Conservation (phyloP, 2,329 filamentous ascomycete genomes). For the Colletotrichum karsti region DNA sequence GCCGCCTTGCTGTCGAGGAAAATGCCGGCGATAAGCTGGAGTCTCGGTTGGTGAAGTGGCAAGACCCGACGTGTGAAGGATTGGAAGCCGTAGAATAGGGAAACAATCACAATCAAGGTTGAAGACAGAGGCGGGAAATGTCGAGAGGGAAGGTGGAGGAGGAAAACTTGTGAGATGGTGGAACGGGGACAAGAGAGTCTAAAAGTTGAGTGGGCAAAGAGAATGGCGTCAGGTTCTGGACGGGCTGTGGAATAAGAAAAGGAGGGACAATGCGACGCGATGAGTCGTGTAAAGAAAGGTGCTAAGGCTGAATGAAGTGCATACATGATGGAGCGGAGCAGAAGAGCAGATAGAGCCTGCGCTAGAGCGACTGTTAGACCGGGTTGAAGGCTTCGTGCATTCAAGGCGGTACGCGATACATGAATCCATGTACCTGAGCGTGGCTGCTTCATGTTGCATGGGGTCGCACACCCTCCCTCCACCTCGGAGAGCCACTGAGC, state of each 20-base stretch:
- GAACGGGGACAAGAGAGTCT: constrained; percentile 15
- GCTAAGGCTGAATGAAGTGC: constrained; percentile 25
- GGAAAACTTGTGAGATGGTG: neutral
- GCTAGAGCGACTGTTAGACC: constrained; percentile 19
- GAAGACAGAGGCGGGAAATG: neutral
- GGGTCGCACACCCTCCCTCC: neutral
- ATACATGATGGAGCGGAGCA: constrained; percentile 9
- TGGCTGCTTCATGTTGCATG: constrained; percentile 20
- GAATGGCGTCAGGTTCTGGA: constrained; percentile 9
- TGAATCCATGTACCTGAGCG: constrained; percentile 10
- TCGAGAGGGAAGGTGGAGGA: neutral
- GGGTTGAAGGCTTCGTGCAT: constrained; percentile 21
- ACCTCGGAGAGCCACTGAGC: neutral
- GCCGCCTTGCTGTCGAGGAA: neutral
- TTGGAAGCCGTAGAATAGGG: too few relatives aligned
- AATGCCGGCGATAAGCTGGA: neutral
- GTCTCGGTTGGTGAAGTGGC: neutral
- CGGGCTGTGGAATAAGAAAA: constrained; percentile 18
- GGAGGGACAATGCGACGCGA: constrained; percentile 24
- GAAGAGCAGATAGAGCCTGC: neutral
- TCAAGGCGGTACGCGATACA: neutral
- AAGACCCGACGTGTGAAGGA: neutral
- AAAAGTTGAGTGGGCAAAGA: constrained; percentile 6
- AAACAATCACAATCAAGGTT: too few relatives aligned
- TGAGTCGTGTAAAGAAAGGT: constrained; percentile 16